phyloP scores from a whole-genome alignment of 257 asterid genomes.

The Mitragyna speciosa region DNA sequence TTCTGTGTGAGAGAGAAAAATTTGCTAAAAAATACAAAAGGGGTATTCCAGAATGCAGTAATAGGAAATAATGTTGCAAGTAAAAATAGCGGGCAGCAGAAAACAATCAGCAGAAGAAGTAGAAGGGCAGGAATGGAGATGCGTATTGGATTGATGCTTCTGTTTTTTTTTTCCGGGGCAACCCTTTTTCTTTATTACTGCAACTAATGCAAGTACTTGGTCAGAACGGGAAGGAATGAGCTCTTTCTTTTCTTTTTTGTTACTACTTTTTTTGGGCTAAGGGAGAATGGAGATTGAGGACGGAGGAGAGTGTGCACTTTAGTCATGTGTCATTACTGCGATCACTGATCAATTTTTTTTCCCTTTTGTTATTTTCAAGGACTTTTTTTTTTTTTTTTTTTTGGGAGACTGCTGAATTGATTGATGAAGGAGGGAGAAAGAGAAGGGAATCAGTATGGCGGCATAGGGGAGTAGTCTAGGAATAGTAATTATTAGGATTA shows the following conservation, averaged over 20 bases:
- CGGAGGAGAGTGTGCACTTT: background rate
- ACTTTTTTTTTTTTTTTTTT: background rate
- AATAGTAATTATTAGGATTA: too few relatives aligned
- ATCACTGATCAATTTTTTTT: conserved; percentile 9
- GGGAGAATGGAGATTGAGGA: too few relatives aligned
- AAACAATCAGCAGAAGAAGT: background rate
- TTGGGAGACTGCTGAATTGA: background rate
- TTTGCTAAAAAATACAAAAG: background rate
- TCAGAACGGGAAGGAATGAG: too few relatives aligned
- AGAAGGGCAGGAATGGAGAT: background rate
- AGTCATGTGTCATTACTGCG: conserved; percentile 23
- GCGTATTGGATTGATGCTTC: too few relatives aligned
- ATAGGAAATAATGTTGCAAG: background rate
- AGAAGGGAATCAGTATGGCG: too few relatives aligned
- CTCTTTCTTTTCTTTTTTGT: too few relatives aligned
- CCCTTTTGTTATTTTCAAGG: background rate
- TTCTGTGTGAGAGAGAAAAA: background rate
- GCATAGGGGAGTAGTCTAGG: too few relatives aligned
- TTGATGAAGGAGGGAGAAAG: background rate
- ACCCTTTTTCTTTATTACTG: too few relatives aligned
- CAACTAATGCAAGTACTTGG: too few relatives aligned
- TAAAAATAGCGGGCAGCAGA: too few relatives aligned
- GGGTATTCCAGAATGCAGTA: background rate
- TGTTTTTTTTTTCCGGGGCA: too few relatives aligned
- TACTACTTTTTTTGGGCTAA: too few relatives aligned